Percentiles rank a stretch among this genome's conserved stretches.
Evolutionary conservation across 768 basidiomycete species (phyloP).

Genomic region (Pisolithus orientalis): DNA sequence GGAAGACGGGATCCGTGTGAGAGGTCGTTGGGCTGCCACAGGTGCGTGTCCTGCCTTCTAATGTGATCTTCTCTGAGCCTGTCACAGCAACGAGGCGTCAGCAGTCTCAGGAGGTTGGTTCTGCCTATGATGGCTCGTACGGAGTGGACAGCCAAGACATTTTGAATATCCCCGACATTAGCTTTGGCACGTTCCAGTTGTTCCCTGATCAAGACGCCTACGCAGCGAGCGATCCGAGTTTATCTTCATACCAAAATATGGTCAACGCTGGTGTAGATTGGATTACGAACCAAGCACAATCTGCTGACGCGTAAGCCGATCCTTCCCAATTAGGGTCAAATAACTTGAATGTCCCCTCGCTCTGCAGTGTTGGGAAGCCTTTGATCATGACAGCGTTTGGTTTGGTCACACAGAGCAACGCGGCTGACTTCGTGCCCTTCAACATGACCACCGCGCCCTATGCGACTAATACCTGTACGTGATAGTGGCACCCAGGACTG

Average conservation of each 20-base stretch:
- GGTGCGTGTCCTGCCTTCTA: conserved; percentile 26
- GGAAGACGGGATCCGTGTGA: conserved; percentile 40
- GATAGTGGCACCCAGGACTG: not conserved
- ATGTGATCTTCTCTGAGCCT: conserved; percentile 2
- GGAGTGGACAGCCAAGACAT: conserved; percentile 69
- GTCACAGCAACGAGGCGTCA: conserved; percentile 43
- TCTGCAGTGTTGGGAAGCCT: conserved; percentile 49
- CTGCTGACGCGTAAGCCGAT: conserved; percentile 36
- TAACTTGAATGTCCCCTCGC: conserved; percentile 3
- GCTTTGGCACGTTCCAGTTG: conserved; percentile 53
- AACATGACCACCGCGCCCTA: conserved; percentile 43
- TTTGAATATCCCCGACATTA: conserved; percentile 47
- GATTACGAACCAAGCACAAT: conserved; percentile 45
- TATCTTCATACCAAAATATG: conserved; percentile 47
- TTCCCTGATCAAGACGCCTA: conserved; percentile 67
- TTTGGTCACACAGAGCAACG: conserved; percentile 52
- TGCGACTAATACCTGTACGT: conserved; percentile 5
- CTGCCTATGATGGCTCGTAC: conserved; percentile 54
- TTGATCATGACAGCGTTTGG: conserved; percentile 50
- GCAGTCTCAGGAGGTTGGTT: conserved; percentile 35
- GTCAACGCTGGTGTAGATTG: conserved; percentile 47
- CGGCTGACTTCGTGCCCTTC: conserved; percentile 55
- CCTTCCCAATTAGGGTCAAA: not conserved
- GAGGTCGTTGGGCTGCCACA: conserved; percentile 56
- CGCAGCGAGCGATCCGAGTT: conserved; percentile 39